These are phyloP conservation scores for Trichoderma gracile DNA, from an alignment of 2,329 filamentous ascomycete species.

Conservation along the genomic window DNA sequence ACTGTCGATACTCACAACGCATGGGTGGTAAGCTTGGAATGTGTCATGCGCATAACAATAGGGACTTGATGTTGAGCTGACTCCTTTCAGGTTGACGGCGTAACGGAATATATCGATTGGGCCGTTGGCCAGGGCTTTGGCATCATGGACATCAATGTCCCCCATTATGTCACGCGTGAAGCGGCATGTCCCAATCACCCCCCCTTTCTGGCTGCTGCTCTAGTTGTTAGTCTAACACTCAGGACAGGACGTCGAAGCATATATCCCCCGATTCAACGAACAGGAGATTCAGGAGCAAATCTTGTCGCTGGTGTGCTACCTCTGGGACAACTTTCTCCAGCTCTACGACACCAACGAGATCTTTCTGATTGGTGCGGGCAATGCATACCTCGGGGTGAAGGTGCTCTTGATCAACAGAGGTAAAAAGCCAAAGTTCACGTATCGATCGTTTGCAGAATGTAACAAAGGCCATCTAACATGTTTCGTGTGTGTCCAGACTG, in stretches of 20 bases:
- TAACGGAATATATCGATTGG: conserved; percentile 82
- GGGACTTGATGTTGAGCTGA: conserved; percentile 24
- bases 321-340: conserved; percentile 98
- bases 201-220: neutral
- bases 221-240: conserved; percentile 25
- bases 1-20: conserved; percentile 79
- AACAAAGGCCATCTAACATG: conserved; percentile 21
- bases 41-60: no score
- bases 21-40: conserved; percentile 68
- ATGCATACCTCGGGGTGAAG: conserved; percentile 81
- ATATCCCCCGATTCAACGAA: conserved; percentile 48
- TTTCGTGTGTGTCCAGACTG: conserved; percentile 48
- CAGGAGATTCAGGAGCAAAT: conserved; percentile 58
- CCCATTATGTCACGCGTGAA: conserved; percentile 68
- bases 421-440: conserved; percentile 42
- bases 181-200: conserved; percentile 46
- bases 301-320: conserved; percentile 75
- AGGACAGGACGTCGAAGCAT: conserved; percentile 50
- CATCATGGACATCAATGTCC: conserved; percentile 89
- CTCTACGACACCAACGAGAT: conserved; percentile 70
- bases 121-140: conserved; percentile 74
- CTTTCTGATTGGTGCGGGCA: conserved; percentile 85
- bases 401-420: conserved; percentile 76
- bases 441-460: neutral
- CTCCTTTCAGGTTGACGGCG: conserved; percentile 68